These are phyloP conservation scores for Yamagishiella unicocca DNA, from an alignment of 139 green algal genomes.

Conservation along the genomic window DNA sequence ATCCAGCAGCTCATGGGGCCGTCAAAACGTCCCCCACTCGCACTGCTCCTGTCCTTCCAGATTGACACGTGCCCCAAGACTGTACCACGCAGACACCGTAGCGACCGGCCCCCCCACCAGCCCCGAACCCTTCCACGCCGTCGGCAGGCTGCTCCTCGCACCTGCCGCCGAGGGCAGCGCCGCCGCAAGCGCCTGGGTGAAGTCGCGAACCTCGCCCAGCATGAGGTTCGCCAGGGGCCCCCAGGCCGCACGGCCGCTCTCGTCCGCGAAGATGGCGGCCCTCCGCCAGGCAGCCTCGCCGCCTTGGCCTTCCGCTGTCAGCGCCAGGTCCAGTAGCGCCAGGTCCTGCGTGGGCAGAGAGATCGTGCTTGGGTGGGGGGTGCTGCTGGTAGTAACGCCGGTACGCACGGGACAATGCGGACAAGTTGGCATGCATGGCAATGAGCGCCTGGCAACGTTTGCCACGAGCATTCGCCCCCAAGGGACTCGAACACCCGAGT, in stretches of 20 bases:
- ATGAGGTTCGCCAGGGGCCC: conserved; percentile 42
- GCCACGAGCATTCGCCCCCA: too few species aligned
- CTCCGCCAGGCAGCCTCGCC: conserved; percentile 20
- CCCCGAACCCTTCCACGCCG: not conserved
- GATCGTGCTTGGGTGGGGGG: too few species aligned
- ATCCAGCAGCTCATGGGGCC: too few species aligned
- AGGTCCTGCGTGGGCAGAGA: conserved; percentile 54
- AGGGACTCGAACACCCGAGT: too few species aligned
- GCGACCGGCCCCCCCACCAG: not conserved
- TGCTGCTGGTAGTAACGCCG: too few species aligned
- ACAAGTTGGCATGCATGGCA: too few species aligned
- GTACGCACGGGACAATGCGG: too few species aligned
- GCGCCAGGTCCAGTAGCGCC: conserved; percentile 48
- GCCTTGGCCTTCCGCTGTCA: conserved; percentile 15
- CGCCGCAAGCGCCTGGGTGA: conserved; percentile 36
- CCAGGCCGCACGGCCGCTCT: conserved; percentile 49
- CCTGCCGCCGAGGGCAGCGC: conserved; percentile 48
- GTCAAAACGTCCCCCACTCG: too few species aligned
- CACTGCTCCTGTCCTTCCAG: too few species aligned
- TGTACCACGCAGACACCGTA: not conserved
- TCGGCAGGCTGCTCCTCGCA: not conserved
- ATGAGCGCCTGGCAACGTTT: too few species aligned
- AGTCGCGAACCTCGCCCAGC: conserved; percentile 54
- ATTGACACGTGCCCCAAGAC: too few species aligned
- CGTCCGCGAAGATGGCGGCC: conserved; percentile 48